These are phyloP conservation scores for Blepharisma japonicum DNA, from an alignment of 73 alveolate genomes.

Conservation along the genomic window DNA sequence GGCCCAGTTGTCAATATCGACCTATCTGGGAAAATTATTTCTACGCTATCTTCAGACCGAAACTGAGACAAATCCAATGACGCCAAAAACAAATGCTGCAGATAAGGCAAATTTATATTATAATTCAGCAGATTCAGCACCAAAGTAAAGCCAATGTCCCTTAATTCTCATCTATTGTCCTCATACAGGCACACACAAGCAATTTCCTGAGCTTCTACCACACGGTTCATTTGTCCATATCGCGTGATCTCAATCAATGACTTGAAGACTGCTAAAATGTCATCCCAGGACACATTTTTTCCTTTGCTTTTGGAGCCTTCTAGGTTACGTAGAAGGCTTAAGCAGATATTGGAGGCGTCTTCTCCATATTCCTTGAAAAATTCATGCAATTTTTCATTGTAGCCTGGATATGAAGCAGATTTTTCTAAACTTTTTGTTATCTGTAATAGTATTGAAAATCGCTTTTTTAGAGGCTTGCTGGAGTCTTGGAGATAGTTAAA, in stretches of 20 bases:
- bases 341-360: background rate
- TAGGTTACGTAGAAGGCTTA: background rate
- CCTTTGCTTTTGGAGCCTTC: slow-evolving; percentile 8
- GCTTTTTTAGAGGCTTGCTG: background rate
- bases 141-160: slow-evolving; percentile 10
- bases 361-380: background rate
- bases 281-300: slow-evolving; percentile 16
- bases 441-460: background rate
- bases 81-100: too few species aligned
- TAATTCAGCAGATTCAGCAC: background rate
- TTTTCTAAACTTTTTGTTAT: background rate
- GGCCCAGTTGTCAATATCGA: too few species aligned
- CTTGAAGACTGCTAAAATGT: background rate
- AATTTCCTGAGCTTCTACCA: background rate
- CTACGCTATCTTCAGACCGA: too few species aligned
- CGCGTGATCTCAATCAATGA: background rate
- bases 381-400: background rate
- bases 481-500: background rate
- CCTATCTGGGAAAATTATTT: too few species aligned
- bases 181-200: background rate
- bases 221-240: background rate
- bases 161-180: slow-evolving; percentile 7
- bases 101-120: too few species aligned
- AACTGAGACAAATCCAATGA: too few species aligned
- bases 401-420: background rate